Evolutionary conservation across 2,329 filamentous ascomycete genomes (phyloP).

Genomic region (Fusarium succisae): DNA sequence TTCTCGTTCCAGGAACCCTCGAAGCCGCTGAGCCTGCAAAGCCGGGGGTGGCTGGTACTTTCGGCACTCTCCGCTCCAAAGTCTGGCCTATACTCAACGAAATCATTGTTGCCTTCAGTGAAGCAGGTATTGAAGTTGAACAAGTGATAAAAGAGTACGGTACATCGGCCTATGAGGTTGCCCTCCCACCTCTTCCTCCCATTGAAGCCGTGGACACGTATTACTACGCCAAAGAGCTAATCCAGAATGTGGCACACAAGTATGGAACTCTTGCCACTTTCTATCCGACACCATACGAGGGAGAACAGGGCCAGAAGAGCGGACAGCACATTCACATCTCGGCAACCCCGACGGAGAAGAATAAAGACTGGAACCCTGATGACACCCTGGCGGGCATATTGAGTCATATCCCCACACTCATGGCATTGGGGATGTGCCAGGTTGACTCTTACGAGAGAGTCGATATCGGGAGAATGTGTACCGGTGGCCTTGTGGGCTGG

Average conservation of each 20-base stretch:
- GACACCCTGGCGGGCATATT: neutral
- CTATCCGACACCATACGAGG: neutral
- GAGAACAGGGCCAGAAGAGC: neutral
- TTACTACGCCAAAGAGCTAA: neutral
- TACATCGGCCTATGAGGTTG: neutral
- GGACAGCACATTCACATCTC: slow-evolving; percentile 17
- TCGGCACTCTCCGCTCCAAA: neutral
- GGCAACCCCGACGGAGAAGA: rapidly evolving
- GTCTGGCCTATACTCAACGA: neutral
- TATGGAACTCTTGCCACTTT: neutral
- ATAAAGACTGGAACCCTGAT: neutral
- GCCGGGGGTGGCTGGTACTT: neutral
- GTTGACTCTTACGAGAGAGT: slow-evolving; percentile 1
- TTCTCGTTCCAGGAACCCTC: neutral
- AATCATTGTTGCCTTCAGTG: neutral
- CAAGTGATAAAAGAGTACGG: slow-evolving; percentile 12
- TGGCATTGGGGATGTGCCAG: neutral
- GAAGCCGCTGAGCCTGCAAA: neutral
- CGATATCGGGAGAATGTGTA: neutral
- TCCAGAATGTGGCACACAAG: neutral
- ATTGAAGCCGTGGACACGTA: slow-evolving; percentile 1
- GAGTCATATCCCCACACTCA: neutral
- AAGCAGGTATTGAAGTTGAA: neutral
- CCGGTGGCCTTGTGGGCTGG: neutral
- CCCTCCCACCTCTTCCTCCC: neutral